Base-by-base conservation (phyloP, 225 moss, liverwort and hornwort species). In the Antitrichia curtipendula region DNA sequence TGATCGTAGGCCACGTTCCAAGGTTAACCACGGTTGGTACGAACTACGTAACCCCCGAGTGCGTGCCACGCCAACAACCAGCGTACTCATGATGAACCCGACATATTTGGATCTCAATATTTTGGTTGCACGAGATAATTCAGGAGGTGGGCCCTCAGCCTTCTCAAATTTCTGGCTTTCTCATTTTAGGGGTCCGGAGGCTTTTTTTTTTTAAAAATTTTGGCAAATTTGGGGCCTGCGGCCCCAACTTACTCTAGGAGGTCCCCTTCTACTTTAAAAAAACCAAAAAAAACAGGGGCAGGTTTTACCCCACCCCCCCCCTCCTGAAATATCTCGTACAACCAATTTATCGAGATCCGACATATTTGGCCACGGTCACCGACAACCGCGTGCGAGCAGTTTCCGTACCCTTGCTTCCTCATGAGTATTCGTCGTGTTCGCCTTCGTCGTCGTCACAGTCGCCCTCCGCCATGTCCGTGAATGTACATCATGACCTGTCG, bases 371-470 rank as follows among this genome's bases (percentile, higher is more conserved):
- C 92, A 76, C 88, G 90, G 90, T 86, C 92, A 88, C 86, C 92
- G 90, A 90, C 90, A 86, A 18, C 90, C 92, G 92, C 88, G 90
- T 88, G 87, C 78, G 85, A 85, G 83, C 88, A 90, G 80, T 83
- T 88, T 86, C 63, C 38, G 59, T 50, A 62, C 41, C 59, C 61
- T 61, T 49, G 76, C 85, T 38, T 15, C 12, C 53, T 54, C 64
- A 77, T 65, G 54, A 76, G 53, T n/a, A 53, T 4, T 53, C 28
- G 12, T 27, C 61, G 16, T 11, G 11, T 6, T 12, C 47, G 45
- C 25, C 84, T 2, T 10, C 19, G 6, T 52, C 66, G 56, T 77
- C 75, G n/a, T 54, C 75, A 12, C 62, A 52, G 53, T 79, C 59
- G 86, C 57, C 68, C 52, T n/a, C 29, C 36, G 41, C 59, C 84